Evolutionary conservation across 202 grass and related monocot species (phyloP).

Genomic region (Elaeis oleifera): DNA sequence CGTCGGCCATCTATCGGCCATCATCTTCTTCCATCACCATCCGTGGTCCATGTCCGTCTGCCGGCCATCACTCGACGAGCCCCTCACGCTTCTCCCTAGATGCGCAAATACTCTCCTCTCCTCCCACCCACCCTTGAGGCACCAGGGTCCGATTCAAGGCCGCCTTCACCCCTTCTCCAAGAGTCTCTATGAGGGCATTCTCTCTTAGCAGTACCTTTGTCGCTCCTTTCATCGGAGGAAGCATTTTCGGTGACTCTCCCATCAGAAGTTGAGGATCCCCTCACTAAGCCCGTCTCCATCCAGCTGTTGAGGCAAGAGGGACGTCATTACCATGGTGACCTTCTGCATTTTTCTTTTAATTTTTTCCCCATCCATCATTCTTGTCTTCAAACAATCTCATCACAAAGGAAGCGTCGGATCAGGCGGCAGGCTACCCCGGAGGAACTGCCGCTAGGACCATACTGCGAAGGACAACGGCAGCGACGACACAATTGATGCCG

Average conservation of each 20-base stretch:
- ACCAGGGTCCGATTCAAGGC: neutral
- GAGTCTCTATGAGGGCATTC: neutral
- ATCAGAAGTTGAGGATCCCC: slow-evolving; percentile 14
- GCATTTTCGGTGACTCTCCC: slow-evolving; percentile 13
- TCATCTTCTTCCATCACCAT: no score
- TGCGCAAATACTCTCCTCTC: neutral
- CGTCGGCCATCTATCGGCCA: no score
- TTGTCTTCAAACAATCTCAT: no score
- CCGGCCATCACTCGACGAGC: neutral
- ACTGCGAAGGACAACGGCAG: no score
- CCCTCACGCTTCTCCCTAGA: slow-evolving; percentile 4
- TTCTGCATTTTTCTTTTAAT: neutral
- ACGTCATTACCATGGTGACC: slow-evolving; percentile 21
- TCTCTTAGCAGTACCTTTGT: neutral
- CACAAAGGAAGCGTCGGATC: no score
- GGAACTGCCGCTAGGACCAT: no score
- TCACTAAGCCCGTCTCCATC: neutral
- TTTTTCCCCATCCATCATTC: no score
- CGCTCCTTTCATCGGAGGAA: slow-evolving; percentile 13
- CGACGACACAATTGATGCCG: no score
- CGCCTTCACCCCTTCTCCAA: neutral
- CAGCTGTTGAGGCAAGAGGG: neutral
- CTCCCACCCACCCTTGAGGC: neutral
- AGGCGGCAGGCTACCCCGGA: no score
- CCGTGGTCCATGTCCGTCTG: no score